Base-by-base conservation (phyloP, 2,329 filamentous ascomycete species). In the Ceratocystis huliohia region DNA sequence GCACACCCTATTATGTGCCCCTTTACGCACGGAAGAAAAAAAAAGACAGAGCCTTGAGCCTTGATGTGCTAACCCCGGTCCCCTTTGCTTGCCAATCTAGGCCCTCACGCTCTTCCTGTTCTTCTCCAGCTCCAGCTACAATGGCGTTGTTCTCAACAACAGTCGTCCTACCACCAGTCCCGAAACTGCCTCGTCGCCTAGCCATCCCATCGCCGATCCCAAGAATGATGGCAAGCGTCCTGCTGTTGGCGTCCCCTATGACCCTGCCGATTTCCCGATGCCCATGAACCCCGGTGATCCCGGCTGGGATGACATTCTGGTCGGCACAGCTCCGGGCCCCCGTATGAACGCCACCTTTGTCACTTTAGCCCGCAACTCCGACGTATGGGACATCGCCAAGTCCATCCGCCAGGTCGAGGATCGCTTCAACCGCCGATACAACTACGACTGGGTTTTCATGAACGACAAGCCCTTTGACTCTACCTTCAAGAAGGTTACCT, bases 391-490 rank as follows among this genome's bases (percentile, higher is more conserved):
- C 63, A 96, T 99, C 74, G 89, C 91, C 69, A 86, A 91, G 73
- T 96, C 92, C 13, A 99, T 99, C 74, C 90, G 94, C 66, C 90
- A 96, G 74, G 86, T 99, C 66, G 94, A 99, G 78, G 94, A 99
- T 76, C 89, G 94, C 74, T 99, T 99, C 85, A 99, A 99, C 80
- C 85, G 86, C 73, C 89, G 93, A 73, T 97, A 89, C 80, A 87
- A 96, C 80, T 99, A 99, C 78, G 93, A 97, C 75, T 99, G 95
- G 95, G 93, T 99, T 65, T 99, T 99, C 79, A 80, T 99, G 69
- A 99, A 99, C 77, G 94, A 99, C 75, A 85, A 92, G 75, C 89
- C 91, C 0, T 99, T 99, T 73, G 89, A 96, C 74, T 88, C 89
- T 2, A 86, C 85, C 8, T 99, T 99, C 82, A 97, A 92, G 77